Base-by-base conservation (phyloP, 2,329 filamentous ascomycete species). In the Ophiostoma populinum region DNA sequence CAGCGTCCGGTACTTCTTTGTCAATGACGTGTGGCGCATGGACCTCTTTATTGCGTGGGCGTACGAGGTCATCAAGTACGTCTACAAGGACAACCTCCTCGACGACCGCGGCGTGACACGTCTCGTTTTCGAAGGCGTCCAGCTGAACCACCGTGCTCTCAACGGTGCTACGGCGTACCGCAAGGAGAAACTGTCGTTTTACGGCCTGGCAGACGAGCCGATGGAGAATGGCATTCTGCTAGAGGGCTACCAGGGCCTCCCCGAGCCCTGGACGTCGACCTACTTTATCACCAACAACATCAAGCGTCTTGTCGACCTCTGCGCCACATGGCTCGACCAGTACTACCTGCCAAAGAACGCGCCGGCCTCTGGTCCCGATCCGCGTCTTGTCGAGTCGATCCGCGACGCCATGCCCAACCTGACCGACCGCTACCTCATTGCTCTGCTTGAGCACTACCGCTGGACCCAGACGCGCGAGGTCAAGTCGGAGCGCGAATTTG, bases 251-350 rank as follows among this genome's bases (percentile, higher is more conserved):
- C 65, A 75, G 15, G 70, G 65, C 9, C 62, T 94, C 7, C 70
- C 78, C 0, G 75, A 81, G 40, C 80, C 86, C 29, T 98, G 90
- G 90, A 94, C 86, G 0, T 85, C 81, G 12, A 72, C 68, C 44
- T 54, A 59, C 28, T 70, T 64, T 42, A 59, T 75, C 37, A 66
- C 71, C 34, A 74, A 74, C 50, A 75, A 75, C 41, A 47, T 63
- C 10, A 69, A 70, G 47, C 68, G 70, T 13, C 60, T 75, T 12
- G 57, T 70, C 17, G 67, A 75, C 42, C 60, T 77, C 13, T 63
- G 62, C 25, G 58, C 64, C 18, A 60, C 64, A 39, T 72, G 67
- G 68, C 56, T 68, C 4, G 58, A 62, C 31, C 57, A 63, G 34
- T 56, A 64, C 42, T 58, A 58, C 17, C 45, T 51, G 1, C 42